Conservation (phyloP, 2,329 filamentous ascomycete genomes). For the Colletotrichum godetiae region DNA sequence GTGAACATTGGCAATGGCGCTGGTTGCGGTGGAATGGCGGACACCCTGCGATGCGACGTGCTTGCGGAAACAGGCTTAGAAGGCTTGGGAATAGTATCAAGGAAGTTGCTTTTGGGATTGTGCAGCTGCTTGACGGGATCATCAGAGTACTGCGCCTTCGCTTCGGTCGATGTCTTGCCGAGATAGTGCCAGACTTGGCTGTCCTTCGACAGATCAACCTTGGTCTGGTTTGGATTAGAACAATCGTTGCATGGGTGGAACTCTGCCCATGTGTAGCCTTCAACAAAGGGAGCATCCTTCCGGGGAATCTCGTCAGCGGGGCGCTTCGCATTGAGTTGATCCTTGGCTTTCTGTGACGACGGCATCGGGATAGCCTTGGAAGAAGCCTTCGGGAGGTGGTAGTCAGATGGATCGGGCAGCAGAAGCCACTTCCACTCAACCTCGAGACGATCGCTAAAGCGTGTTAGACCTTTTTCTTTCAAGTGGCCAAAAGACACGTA, state of each 20-base stretch:
- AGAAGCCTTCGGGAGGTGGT: constrained; percentile 79
- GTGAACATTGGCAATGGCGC: constrained; percentile 14
- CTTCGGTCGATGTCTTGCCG: constrained; percentile 86
- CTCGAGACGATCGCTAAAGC: constrained; percentile 74
- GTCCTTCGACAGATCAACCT: constrained; percentile 76
- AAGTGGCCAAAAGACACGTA: constrained; percentile 57
- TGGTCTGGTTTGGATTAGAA: constrained; percentile 70
- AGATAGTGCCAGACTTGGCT: constrained; percentile 92
- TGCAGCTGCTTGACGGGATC: constrained; percentile 70
- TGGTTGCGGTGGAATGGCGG: constrained; percentile 30
- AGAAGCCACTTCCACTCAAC: constrained; percentile 88
- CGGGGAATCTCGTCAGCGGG: constrained; percentile 70
- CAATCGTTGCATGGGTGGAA: constrained; percentile 73
- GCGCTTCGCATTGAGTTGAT: constrained; percentile 75
- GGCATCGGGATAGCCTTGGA: constrained; percentile 79
- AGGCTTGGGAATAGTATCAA: constrained; percentile 74
- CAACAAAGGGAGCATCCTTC: constrained; percentile 74
- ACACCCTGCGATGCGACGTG: constrained; percentile 37
- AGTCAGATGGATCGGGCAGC: constrained; percentile 77
- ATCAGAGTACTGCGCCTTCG: constrained; percentile 90
- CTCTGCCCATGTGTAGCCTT: constrained; percentile 80
- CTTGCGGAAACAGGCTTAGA: constrained; percentile 49
- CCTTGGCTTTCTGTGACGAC: constrained; percentile 68
- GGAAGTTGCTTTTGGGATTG: constrained; percentile 77
- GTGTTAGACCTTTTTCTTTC: constrained; percentile 52